phyloP scores from a whole-genome alignment of 805 yeast species.

The Barnettozyma populi region DNA sequence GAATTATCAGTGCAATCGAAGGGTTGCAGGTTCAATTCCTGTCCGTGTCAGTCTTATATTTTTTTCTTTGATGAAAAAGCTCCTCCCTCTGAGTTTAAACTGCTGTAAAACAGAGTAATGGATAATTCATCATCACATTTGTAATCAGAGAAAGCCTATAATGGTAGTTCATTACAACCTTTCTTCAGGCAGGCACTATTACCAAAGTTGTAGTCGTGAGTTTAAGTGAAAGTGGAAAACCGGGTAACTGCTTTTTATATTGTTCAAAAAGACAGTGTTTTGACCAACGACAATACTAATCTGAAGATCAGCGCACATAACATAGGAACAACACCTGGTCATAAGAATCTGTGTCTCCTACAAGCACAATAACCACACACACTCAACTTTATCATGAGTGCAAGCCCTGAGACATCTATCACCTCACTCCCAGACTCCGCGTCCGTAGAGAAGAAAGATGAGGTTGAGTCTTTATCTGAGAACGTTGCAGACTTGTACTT shows the following conservation, averaged over 20 bases:
- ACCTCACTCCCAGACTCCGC: neutral
- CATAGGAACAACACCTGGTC: neutral
- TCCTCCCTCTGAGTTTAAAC: no score
- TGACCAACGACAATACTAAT: neutral
- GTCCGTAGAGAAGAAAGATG: slow-evolving; percentile 10
- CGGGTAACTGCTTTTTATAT: neutral
- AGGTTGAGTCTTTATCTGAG: slow-evolving; percentile 27
- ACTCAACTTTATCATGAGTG: neutral
- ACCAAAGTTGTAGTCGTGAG: no score
- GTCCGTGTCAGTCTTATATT: slow-evolving; percentile 58
- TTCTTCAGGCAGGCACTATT: no score
- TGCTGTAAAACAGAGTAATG: no score
- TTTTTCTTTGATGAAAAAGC: no score
- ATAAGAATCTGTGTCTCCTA: neutral
- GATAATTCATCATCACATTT: no score
- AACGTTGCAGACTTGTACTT: slow-evolving; percentile 56
- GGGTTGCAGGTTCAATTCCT: slow-evolving; percentile 87
- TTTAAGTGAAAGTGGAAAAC: no score
- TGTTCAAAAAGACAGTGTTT: neutral
- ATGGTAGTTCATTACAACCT: no score
- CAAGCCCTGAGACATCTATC: slow-evolving; percentile 4
- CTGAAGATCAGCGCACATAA: neutral
- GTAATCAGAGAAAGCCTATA: no score
- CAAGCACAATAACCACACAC: neutral
- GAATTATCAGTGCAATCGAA: slow-evolving; percentile 49